Conservation (phyloP, 2,329 filamentous ascomycete species). For the Aureobasidium pullulans region DNA sequence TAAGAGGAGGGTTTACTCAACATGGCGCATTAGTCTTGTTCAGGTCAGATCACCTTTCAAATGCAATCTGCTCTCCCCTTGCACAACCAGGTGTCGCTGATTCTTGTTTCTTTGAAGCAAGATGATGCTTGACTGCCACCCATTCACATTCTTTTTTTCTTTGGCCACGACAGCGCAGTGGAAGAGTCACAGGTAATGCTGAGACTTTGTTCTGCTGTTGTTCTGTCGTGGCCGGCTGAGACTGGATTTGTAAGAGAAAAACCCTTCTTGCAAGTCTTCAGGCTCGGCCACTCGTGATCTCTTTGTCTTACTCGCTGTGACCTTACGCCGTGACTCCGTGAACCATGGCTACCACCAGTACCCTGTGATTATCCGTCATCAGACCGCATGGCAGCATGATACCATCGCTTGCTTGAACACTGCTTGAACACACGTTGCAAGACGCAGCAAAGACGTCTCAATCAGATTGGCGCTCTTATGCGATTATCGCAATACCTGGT, state of each 20-base stretch:
- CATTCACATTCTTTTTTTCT: conserved; percentile 24
- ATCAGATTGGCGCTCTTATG: too few relatives aligned
- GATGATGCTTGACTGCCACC: conserved; percentile 89
- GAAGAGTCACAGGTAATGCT: background rate
- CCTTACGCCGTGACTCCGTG: too few relatives aligned
- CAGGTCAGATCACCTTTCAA: background rate
- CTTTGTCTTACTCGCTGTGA: too few relatives aligned
- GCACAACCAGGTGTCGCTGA: conserved; percentile 78
- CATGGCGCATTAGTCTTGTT: conserved; percentile 12
- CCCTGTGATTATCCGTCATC: too few relatives aligned
- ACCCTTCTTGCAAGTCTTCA: background rate
- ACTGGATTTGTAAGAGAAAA: background rate
- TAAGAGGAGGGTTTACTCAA: background rate
- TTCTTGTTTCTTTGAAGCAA: conserved; percentile 36
- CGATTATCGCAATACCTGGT: too few relatives aligned
- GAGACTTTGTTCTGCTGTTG: conserved; percentile 1
- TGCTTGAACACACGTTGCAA: too few relatives aligned
- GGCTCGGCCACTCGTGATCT: background rate
- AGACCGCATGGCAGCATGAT: too few relatives aligned
- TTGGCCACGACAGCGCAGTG: background rate
- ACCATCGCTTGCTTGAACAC: too few relatives aligned
- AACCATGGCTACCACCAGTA: too few relatives aligned
- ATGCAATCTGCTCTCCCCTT: conserved; percentile 20
- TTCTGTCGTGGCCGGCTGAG: background rate
- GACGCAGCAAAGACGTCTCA: too few relatives aligned